Conservation (phyloP, 148 eudicot genomes). For the Fallopia convolvulus region DNA sequence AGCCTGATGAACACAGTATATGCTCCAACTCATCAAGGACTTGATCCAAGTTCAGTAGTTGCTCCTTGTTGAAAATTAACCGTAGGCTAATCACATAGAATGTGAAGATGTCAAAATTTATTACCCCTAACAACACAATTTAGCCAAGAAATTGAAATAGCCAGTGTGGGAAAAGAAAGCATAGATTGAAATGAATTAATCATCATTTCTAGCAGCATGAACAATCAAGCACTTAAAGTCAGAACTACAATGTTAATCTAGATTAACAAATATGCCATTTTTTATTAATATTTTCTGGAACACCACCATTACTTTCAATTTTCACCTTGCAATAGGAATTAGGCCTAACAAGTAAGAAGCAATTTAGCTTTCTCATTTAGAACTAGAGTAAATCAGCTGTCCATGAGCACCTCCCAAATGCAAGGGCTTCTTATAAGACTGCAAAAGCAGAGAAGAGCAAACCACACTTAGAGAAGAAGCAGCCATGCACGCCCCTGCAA, state of each 20-base stretch:
- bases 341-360: neutral
- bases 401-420: conserved; percentile 11
- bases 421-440: conserved; percentile 86
- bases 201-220: neutral
- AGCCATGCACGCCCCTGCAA: conserved; percentile 99
- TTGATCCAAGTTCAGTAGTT: neutral
- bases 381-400: neutral
- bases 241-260: neutral
- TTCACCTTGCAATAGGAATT: neutral
- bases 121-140: neutral
- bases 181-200: neutral
- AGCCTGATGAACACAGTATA: neutral
- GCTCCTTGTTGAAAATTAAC: no score
- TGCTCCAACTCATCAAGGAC: neutral
- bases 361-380: neutral
- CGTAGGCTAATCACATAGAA: neutral
- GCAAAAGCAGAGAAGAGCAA: conserved; percentile 85
- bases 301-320: neutral
- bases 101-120: neutral
- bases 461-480: conserved; percentile 93
- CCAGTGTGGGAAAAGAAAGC: neutral
- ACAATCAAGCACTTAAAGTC: neutral
- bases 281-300: neutral
- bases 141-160: neutral
- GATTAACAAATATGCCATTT: neutral